These are phyloP conservation scores for Pseudocercospora fijiensis DNA, from an alignment of 2,329 filamentous ascomycete genomes.

Conservation along the genomic window DNA sequence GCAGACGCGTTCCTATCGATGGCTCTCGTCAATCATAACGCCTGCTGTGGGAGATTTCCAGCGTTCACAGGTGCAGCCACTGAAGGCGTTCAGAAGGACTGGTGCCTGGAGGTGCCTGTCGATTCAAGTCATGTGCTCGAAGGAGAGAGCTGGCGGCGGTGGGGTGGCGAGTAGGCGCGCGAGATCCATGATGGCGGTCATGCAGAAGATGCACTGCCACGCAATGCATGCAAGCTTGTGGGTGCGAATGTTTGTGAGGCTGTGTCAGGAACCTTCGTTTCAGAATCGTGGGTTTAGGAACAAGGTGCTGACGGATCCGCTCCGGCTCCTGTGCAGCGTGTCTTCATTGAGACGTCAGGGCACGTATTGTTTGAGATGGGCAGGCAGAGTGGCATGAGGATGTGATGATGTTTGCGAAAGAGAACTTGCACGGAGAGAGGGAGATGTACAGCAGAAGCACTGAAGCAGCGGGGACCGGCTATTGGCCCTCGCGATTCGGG, in stretches of 20 bases:
- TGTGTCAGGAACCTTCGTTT: constrained; percentile 6
- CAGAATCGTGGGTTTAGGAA: background rate
- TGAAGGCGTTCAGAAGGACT: constrained; percentile 6
- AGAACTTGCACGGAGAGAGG: background rate
- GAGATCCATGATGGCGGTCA: background rate
- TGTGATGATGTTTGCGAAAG: background rate
- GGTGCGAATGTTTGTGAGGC: constrained; percentile 5
- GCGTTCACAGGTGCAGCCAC: background rate
- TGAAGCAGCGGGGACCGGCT: background rate
- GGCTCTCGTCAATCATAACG: background rate
- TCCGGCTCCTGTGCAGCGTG: background rate
- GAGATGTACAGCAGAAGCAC: background rate
- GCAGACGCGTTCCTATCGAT: background rate
- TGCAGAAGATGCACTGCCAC: constrained; percentile 5
- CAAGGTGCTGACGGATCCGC: background rate
- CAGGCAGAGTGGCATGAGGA: background rate
- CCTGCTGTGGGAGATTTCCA: background rate
- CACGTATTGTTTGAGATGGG: background rate
- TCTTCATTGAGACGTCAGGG: background rate
- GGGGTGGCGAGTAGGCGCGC: background rate
- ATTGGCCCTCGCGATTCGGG: background rate
- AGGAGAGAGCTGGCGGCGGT: constrained; percentile 1
- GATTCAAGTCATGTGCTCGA: background rate
- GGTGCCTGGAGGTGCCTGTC: background rate
- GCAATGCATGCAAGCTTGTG: constrained; percentile 7